These are phyloP conservation scores for Fomes fomentarius DNA, from an alignment of 1,284 basidiomycete species.

Conservation along the genomic window DNA sequence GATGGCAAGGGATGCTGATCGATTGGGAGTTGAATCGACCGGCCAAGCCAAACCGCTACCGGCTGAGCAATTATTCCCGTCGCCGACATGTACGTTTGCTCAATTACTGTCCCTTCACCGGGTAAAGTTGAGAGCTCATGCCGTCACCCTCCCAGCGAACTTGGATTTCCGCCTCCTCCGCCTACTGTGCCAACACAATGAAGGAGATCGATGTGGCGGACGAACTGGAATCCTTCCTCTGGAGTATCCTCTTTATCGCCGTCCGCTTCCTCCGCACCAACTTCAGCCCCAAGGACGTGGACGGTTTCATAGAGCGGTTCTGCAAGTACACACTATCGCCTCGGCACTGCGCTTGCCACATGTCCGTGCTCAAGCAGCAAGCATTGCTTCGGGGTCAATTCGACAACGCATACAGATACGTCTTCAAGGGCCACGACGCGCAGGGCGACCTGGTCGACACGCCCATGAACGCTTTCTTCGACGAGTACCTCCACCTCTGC, in stretches of 20 bases:
- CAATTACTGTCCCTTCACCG: neutral
- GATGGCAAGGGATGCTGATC: conserved; percentile 10
- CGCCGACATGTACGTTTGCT: neutral
- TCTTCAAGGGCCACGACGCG: neutral
- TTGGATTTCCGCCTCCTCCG: conserved; percentile 1
- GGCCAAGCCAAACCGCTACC: too few species aligned
- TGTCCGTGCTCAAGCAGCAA: too few species aligned
- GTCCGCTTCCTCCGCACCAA: conserved; percentile 3
- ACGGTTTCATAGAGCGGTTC: neutral
- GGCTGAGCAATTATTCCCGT: neutral
- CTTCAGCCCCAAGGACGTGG: neutral
- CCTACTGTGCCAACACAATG: neutral
- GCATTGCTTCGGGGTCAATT: neutral
- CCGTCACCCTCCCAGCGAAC: neutral
- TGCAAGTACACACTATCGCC: too few species aligned
- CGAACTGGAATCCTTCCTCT: conserved; percentile 17
- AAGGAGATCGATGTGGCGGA: neutral
- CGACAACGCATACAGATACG: too few species aligned
- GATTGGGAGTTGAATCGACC: conserved; percentile 9
- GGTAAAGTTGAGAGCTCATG: neutral
- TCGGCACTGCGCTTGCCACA: too few species aligned
- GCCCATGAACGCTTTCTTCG: neutral
- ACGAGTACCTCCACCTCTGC: neutral
- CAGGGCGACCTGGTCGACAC: neutral
- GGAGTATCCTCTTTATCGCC: conserved; percentile 1